Evolutionary conservation across 2,329 filamentous ascomycete genomes (phyloP), one percentile per base, ranked within the genome.

Genomic region (Diplocarpon rosae): DNA sequence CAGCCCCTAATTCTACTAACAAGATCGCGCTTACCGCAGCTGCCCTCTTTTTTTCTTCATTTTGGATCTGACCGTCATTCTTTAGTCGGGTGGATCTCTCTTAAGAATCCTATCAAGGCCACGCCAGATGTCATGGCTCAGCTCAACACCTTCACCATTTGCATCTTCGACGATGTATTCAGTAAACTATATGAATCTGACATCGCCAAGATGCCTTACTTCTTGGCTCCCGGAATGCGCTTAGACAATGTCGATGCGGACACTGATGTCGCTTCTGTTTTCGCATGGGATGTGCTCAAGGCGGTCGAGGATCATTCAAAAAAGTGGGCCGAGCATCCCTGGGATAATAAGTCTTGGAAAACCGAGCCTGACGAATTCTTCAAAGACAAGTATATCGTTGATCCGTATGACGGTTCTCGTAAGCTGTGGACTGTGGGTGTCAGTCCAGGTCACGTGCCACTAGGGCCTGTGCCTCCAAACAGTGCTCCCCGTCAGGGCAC

Each of bases 81-180:
- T 0, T 60, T 67, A 0, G 73, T 85, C 1, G 60, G 69, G 2
- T 73, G 75, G 9, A 58, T 67, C 0, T 61, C 69, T 0, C 51
- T 82, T 1, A 42, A 56, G 0, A 54, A 50, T 0, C 57, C 69
- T 0, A 53, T 88, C 0, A 10, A 62, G 1, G 51, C 78, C 0
- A 61, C 65, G 0, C n/a, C 37, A 0, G 56, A 65, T 0, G 59
- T 69, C 1, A 52, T 87, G 0, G 63, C 72, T 0, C 61, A 67
- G 1, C 60, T 96, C n/a, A 79, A 78, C 0, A 63, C 62, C 0
- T 94, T 92, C 59, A 95, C 85, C 0, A 65, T 93, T 33, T 71
- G 74, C 4, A 63, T 93, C 0, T 95, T 93, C 62, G 67, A 76
- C 13, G 87, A 96, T 54, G 69, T 95, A 0, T 96, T 95, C 66